Evolutionary conservation across 345 rosid species (phyloP).

Genomic region (Arabis hirsuta): DNA sequence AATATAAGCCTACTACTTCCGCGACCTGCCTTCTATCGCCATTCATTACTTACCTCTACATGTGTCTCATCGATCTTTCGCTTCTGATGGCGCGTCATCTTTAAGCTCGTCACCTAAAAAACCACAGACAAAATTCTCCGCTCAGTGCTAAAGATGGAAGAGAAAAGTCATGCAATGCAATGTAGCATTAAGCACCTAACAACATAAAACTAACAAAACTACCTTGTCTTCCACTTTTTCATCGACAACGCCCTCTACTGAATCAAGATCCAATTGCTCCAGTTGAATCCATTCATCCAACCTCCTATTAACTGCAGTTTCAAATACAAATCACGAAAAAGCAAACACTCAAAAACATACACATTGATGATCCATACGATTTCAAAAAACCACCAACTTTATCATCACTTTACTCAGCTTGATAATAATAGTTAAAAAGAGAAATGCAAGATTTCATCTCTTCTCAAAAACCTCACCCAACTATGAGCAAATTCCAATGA

Average conservation of each 20-base stretch:
- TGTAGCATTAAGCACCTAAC: not conserved
- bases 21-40: not conserved
- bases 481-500: not conserved
- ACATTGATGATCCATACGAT: slow-evolving; percentile 14
- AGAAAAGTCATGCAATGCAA: not conserved
- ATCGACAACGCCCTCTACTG: slow-evolving; percentile 89
- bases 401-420: slow-evolving; percentile 8
- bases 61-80: slow-evolving; percentile 98
- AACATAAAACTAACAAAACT: not conserved
- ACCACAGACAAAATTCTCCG: not conserved
- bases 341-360: slow-evolving; percentile 11
- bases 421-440: not conserved
- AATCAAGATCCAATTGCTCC: slow-evolving; percentile 89
- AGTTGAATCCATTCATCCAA: slow-evolving; percentile 97
- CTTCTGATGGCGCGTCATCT: slow-evolving; percentile 98
- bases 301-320: slow-evolving; percentile 86
- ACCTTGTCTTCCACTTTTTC: slow-evolving; percentile 99
- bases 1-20: not conserved
- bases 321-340: not conserved
- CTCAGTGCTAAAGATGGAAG: not conserved
- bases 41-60: slow-evolving; percentile 61
- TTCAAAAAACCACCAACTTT: not conserved
- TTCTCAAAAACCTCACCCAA: slow-evolving; percentile 15
- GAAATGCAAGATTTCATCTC: slow-evolving; percentile 9
- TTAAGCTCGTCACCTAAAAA: slow-evolving; percentile 83